A percentile compares a stretch with the other conserved stretches of the same genome.
phyloP scores from a whole-genome alignment of 2,329 filamentous ascomycete species.

The Colletotrichum sp. region DNA sequence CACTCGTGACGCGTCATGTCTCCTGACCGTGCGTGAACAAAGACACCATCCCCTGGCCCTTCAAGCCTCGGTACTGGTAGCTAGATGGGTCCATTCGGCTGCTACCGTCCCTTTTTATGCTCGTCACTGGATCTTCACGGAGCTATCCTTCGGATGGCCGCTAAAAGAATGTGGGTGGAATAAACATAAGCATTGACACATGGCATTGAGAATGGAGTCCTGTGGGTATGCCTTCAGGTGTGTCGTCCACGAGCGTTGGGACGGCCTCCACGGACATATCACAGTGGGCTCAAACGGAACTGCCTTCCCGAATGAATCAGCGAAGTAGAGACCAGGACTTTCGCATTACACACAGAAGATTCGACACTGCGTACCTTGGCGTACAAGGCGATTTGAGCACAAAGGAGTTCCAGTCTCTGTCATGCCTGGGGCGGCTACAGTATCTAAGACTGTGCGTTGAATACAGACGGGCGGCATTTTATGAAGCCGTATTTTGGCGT shows the following conservation, averaged over 20 bases:
- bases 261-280: background rate
- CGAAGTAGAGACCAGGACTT: background rate
- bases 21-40: background rate
- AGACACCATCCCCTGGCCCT: background rate
- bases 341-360: background rate
- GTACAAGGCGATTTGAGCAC: background rate
- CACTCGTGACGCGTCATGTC: background rate
- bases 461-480: background rate
- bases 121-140: background rate
- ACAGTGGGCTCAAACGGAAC: background rate
- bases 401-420: background rate
- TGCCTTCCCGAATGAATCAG: background rate
- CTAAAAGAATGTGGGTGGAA: background rate
- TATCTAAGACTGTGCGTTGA: background rate
- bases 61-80: background rate
- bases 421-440: background rate
- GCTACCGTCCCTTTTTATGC: background rate
- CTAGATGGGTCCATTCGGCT: background rate
- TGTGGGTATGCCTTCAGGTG: background rate
- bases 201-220: background rate
- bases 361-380: background rate
- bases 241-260: background rate
- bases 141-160: background rate
- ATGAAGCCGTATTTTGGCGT: background rate
- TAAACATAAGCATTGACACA: background rate